Evolutionary conservation across 1,284 basidiomycete species (phyloP).

Genomic region (Melanopsichium pennsylvanicum): DNA sequence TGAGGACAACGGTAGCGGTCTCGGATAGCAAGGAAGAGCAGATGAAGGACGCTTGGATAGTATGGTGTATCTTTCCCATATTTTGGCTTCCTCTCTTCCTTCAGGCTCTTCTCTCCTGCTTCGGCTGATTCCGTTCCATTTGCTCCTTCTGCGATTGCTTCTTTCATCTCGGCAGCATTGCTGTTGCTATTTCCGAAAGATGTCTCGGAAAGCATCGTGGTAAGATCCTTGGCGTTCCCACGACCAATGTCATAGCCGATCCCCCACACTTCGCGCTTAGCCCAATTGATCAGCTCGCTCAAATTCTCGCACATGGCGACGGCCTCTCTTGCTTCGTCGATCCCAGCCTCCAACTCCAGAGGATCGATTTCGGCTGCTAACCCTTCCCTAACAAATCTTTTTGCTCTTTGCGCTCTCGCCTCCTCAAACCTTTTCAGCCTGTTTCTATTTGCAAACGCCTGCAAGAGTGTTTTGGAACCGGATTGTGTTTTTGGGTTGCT

Average conservation of each 20-base stretch:
- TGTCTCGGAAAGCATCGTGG: neutral
- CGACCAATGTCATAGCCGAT: neutral
- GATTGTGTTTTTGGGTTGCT: slow-evolving; percentile 21
- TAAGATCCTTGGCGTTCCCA: neutral
- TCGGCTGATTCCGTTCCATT: too few species aligned
- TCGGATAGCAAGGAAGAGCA: slow-evolving; percentile 53
- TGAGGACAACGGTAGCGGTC: slow-evolving; percentile 52
- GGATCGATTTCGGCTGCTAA: slow-evolving; percentile 31
- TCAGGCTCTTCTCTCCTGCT: too few species aligned
- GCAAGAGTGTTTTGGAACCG: slow-evolving; percentile 15
- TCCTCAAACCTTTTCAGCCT: slow-evolving; percentile 21
- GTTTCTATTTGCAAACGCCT: slow-evolving; percentile 36
- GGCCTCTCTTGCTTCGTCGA: slow-evolving; percentile 45
- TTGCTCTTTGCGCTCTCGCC: slow-evolving; percentile 11
- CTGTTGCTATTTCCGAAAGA: too few species aligned
- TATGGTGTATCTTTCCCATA: slow-evolving; percentile 53
- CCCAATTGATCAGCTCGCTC: slow-evolving; percentile 34
- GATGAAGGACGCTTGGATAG: slow-evolving; percentile 56
- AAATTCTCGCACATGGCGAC: slow-evolving; percentile 45
- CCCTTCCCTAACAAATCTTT: slow-evolving; percentile 27
- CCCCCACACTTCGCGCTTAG: slow-evolving; percentile 44
- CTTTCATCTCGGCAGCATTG: too few species aligned
- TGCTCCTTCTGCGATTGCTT: too few species aligned
- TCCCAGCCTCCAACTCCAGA: slow-evolving; percentile 34
- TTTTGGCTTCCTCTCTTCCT: slow-evolving; percentile 7